A percentile compares a stretch with the other conserved stretches of the same genome.
Evolutionary conservation across 2,329 filamentous ascomycete species (phyloP).

Genomic region (Pyrenophora teres): DNA sequence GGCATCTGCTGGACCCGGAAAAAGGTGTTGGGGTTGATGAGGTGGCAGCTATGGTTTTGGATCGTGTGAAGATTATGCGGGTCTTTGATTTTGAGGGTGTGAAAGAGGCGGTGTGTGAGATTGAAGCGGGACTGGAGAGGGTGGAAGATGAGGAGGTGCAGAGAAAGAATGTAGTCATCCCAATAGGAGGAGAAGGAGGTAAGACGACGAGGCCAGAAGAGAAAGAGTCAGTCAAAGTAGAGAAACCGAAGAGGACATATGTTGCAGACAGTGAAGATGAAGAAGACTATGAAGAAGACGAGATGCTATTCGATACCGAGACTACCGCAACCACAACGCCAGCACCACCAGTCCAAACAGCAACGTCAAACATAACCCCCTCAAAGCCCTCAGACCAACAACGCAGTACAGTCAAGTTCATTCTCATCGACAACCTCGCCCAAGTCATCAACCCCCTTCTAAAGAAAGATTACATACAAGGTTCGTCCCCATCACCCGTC

Average conservation of each 20-base stretch:
- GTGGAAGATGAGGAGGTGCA: not conserved
- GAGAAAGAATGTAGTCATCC: too few relatives aligned
- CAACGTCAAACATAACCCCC: not conserved
- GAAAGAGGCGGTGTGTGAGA: constrained; percentile 52
- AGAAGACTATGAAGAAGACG: constrained; percentile 46
- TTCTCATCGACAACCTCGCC: constrained; percentile 50
- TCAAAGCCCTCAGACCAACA: not conserved
- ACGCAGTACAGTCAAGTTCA: constrained; percentile 23
- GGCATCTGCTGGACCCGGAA: not conserved
- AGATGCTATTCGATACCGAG: constrained; percentile 46
- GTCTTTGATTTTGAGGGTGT: constrained; percentile 58
- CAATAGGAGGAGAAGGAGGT: constrained; percentile 26
- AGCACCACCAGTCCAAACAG: not conserved
- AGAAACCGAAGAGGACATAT: constrained; percentile 24
- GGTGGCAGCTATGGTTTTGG: constrained; percentile 47
- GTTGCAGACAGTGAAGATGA: constrained; percentile 46
- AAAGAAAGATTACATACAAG: constrained; percentile 45
- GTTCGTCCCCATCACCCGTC: constrained; percentile 26
- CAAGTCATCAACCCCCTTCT: constrained; percentile 46
- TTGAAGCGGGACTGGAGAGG: constrained; percentile 45
- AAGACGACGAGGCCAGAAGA: constrained; percentile 2
- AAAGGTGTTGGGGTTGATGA: constrained; percentile 21
- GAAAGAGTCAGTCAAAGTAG: not conserved
- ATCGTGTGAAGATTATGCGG: constrained; percentile 55
- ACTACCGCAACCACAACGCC: not conserved